Conservation (phyloP, 2,329 filamentous ascomycete species). For the Fusarium buxicola region DNA sequence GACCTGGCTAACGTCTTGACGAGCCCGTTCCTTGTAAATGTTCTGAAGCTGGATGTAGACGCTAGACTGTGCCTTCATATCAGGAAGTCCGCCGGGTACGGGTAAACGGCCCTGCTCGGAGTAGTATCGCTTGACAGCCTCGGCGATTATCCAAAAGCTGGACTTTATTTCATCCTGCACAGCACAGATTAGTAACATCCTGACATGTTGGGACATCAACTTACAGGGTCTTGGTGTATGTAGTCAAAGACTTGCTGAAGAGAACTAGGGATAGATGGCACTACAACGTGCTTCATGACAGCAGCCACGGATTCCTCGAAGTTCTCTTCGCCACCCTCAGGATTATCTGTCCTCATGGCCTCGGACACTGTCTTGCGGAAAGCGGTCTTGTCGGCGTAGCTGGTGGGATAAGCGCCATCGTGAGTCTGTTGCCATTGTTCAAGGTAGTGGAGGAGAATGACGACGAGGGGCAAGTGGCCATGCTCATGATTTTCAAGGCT, state of each 20-base stretch:
- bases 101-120: conserved; percentile 78
- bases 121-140: conserved; percentile 83
- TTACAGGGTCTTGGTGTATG: conserved; percentile 62
- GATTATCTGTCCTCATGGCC: conserved; percentile 75
- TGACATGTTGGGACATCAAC: conserved; percentile 23
- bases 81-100: conserved; percentile 86
- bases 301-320: conserved; percentile 92
- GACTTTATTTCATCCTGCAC: conserved; percentile 60
- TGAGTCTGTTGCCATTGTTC: conserved; percentile 81
- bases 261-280: conserved; percentile 73
- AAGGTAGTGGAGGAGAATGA: conserved; percentile 84
- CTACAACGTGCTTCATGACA: conserved; percentile 86
- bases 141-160: conserved; percentile 90
- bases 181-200: conserved; percentile 11
- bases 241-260: conserved; percentile 85
- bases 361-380: conserved; percentile 79
- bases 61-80: conserved; percentile 95
- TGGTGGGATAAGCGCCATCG: conserved; percentile 74
- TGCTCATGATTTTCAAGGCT: conserved; percentile 82
- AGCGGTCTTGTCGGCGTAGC: conserved; percentile 86
- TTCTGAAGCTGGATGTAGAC: conserved; percentile 93
- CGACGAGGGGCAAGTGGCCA: conserved; percentile 89
- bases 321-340: conserved; percentile 95
- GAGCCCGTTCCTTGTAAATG: conserved; percentile 91
- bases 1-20: conserved; percentile 81